Percentiles rank a stretch among this genome's conserved stretches.
phyloP scores from a whole-genome alignment of 176 grass and related monocot genomes.

The Zea mays region Zm-B73-REFERENCE-NAM-5.0 NC_050103.1:95697001-95697500 shows the following conservation, averaged over 20 bases:
- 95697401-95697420: conserved; percentile 69
- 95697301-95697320: conserved; percentile 51
- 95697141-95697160: conserved; percentile 90
- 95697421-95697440: conserved; percentile 72
- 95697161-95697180: conserved; percentile 55
- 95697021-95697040: conserved; percentile 21
- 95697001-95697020: conserved; percentile 15
- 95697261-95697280: conserved; percentile 69
- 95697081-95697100: conserved; percentile 40
- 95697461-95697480: background rate
- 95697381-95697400: conserved; percentile 64
- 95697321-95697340: conserved; percentile 67
- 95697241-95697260: conserved; percentile 40
- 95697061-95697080: background rate
- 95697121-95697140: conserved; percentile 76
- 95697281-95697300: conserved; percentile 75
- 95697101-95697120: conserved; percentile 31
- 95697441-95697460: conserved; percentile 61
- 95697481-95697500: background rate
- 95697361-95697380: conserved; percentile 42
- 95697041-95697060: background rate
- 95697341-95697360: conserved; percentile 42
- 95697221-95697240: conserved; percentile 57
- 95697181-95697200: conserved; percentile 46
- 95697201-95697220: conserved; percentile 63